These are phyloP conservation scores for Hordeum pubiflorum DNA, from an alignment of 202 grass and related monocot species.

Conservation along the genomic window DNA sequence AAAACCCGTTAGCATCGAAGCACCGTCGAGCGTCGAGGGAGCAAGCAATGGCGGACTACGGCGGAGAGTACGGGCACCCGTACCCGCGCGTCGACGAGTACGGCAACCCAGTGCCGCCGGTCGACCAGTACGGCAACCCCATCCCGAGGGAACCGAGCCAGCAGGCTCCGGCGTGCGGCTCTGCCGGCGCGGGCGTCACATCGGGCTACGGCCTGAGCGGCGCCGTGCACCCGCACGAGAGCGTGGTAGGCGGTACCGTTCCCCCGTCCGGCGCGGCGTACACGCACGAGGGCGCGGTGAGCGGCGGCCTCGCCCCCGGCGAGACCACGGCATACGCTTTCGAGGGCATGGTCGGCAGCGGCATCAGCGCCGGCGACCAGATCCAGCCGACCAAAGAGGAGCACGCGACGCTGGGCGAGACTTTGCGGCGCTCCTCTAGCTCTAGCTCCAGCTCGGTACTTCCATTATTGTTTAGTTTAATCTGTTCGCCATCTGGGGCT, in stretches of 20 bases:
- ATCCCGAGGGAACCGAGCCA: conserved; percentile 13
- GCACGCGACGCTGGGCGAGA: conserved; percentile 27
- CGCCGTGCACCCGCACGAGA: background rate
- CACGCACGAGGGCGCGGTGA: background rate
- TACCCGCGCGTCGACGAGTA: conserved; percentile 62
- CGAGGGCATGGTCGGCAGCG: conserved; percentile 15
- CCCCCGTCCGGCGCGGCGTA: background rate
- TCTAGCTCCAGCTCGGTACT: conserved; percentile 37
- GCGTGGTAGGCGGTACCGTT: background rate
- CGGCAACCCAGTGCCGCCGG: conserved; percentile 47
- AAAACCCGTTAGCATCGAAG: background rate
- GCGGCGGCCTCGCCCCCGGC: background rate
- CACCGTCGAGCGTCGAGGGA: background rate
- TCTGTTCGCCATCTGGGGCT: background rate
- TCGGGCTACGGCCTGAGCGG: background rate
- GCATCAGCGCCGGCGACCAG: background rate
- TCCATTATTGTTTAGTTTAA: background rate
- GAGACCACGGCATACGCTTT: background rate
- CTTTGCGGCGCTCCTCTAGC: conserved; percentile 41
- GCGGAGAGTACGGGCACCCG: conserved; percentile 40
- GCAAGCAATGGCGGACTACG: conserved; percentile 34
- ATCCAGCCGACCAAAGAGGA: conserved; percentile 6
- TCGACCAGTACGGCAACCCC: conserved; percentile 61
- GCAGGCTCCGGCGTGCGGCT: background rate
- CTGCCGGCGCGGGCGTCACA: too few species aligned